phyloP scores from a whole-genome alignment of 2,329 filamentous ascomycete genomes.

The Clonostachys byssicola region DNA sequence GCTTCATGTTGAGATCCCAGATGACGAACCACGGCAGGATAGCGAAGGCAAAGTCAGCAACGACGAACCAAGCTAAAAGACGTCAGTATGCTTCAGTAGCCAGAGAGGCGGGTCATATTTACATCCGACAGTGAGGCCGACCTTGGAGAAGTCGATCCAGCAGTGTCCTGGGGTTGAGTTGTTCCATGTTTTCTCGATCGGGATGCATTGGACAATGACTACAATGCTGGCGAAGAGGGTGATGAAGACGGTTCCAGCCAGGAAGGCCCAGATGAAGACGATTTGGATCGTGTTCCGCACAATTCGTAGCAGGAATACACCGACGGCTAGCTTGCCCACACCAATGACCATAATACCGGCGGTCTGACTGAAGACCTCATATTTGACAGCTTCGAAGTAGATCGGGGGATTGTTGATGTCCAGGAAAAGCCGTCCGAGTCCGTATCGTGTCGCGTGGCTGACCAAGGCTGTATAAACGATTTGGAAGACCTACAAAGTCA shows the following conservation, averaged over 20 bases:
- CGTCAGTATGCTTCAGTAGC: not conserved
- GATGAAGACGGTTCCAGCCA: constrained; percentile 13
- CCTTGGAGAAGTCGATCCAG: constrained; percentile 7
- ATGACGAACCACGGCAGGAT: constrained; percentile 16
- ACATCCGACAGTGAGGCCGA: constrained; percentile 1
- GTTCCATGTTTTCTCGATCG: constrained; percentile 14
- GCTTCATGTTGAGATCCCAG: constrained; percentile 16
- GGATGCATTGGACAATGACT: constrained; percentile 17
- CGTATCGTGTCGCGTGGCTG: constrained; percentile 1
- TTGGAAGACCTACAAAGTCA: not conserved
- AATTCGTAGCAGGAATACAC: constrained; percentile 15
- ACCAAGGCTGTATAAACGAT: constrained; percentile 1
- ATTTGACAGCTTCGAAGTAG: constrained; percentile 4
- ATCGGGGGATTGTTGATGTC: not conserved
- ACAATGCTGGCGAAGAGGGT: constrained; percentile 12
- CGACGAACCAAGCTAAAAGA: constrained; percentile 7
- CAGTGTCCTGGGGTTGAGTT: constrained; percentile 11
- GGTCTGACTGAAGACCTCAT: constrained; percentile 5
- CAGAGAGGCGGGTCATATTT: too few species aligned
- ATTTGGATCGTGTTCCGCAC: constrained; percentile 13
- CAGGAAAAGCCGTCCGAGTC: constrained; percentile 2
- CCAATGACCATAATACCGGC: constrained; percentile 9
- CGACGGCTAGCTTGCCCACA: constrained; percentile 5
- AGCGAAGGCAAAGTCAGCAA: constrained; percentile 11
- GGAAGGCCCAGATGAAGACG: constrained; percentile 16